A percentile compares a stretch with the other conserved stretches of the same genome.
Conservation (phyloP, 257 asterid genomes). For the Solanum dulcamara region DNA sequence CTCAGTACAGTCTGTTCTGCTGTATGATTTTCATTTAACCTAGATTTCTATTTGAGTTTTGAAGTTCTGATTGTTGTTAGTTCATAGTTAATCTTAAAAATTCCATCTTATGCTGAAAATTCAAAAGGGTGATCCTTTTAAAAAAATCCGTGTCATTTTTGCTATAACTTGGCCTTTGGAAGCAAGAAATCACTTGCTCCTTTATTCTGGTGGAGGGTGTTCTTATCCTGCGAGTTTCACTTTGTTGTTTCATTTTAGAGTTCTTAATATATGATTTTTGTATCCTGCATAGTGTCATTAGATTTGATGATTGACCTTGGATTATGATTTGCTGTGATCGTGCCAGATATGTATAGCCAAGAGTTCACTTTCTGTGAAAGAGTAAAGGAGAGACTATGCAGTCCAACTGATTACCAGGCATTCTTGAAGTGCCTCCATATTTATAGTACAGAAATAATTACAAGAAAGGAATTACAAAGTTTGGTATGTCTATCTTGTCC, state of each 20-base stretch:
- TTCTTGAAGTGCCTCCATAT: slow-evolving; percentile 30
- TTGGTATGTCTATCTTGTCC: slow-evolving; percentile 10
- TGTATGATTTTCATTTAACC: not conserved
- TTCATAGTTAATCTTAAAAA: not conserved
- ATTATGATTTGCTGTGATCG: slow-evolving; percentile 9
- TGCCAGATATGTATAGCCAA: slow-evolving; percentile 23
- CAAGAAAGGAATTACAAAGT: slow-evolving; percentile 18
- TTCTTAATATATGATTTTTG: not conserved
- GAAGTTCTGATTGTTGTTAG: not conserved
- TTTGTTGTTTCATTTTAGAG: not conserved
- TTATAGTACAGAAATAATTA: slow-evolving; percentile 17
- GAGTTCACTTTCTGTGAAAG: slow-evolving; percentile 23
- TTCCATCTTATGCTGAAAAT: not conserved
- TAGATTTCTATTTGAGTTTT: not conserved
- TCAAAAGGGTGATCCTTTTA: not conserved
- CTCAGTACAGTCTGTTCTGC: not conserved
- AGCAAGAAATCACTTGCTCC: not conserved
- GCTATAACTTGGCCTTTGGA: not conserved
- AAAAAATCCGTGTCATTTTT: not conserved
- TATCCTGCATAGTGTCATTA: too few relatives aligned
- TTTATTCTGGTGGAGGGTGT: not conserved
- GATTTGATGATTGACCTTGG: not conserved
- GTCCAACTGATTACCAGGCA: slow-evolving; percentile 20
- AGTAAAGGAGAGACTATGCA: slow-evolving; percentile 25
- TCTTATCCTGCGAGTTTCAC: not conserved